These are phyloP conservation scores for Chiua virens DNA, from an alignment of 768 basidiomycete species.

Conservation along the genomic window DNA sequence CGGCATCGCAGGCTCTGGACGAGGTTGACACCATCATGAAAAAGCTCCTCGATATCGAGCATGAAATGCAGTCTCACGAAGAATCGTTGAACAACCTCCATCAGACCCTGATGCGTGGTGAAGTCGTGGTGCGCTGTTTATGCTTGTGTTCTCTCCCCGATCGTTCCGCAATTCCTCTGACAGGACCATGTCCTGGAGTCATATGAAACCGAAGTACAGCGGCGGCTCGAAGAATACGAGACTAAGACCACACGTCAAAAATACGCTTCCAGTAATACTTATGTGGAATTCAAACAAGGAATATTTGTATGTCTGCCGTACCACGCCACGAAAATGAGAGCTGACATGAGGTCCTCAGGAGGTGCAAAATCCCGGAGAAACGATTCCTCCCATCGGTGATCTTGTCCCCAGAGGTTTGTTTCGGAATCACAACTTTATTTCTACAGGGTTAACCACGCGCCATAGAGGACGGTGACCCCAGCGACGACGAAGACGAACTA, in stretches of 20 bases:
- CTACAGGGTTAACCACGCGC: neutral
- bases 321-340: neutral
- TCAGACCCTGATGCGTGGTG: constrained; percentile 53
- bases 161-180: neutral
- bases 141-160: neutral
- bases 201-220: constrained; percentile 51
- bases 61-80: constrained; percentile 60
- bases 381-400: constrained; percentile 77
- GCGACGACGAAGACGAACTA: constrained; percentile 85
- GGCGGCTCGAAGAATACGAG: constrained; percentile 46
- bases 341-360: constrained; percentile 46
- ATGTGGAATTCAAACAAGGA: constrained; percentile 58
- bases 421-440: no score
- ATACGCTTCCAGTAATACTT: constrained; percentile 63
- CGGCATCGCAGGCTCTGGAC: constrained; percentile 44
- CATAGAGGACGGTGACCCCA: constrained; percentile 76
- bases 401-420: constrained; percentile 65
- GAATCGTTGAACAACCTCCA: constrained; percentile 53
- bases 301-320: constrained; percentile 56
- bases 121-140: constrained; percentile 52
- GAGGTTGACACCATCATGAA: constrained; percentile 70
- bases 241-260: constrained; percentile 74
- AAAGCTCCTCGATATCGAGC: constrained; percentile 62
- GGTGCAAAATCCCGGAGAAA: constrained; percentile 57
- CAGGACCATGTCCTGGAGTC: constrained; percentile 52